Base-by-base conservation (phyloP, 495 filamentous ascomycete genomes). In the Hyaloscypha hepaticicola region DNA sequence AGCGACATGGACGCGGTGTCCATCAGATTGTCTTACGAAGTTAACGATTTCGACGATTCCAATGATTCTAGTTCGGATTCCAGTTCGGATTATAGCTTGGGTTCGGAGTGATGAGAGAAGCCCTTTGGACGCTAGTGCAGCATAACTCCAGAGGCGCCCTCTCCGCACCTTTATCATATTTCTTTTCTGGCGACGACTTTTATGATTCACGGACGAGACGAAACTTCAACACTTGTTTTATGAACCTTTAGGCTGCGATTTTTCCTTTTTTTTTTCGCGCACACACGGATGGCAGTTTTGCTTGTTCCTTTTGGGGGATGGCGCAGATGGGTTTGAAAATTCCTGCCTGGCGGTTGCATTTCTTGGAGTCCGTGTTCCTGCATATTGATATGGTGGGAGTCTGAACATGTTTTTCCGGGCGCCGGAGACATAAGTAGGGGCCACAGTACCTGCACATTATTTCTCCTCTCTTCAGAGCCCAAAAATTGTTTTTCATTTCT, bases 51-150 rank as follows among this genome's bases (percentile, higher is more conserved):
- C 21, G 33, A 64, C 50, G 57, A 68, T 48, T 38, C 41, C 25
- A 16, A 25, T n/a, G n/a, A n/a, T n/a, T n/a, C n/a, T n/a, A n/a
- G n/a, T n/a, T n/a, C n/a, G n/a, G 57, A 68, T 48, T 38, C 41
- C 25, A 16, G n/a, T 60, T 65, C 61, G 6, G 60, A 56, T 65
- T 45, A 9, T 45, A 45, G 38, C 57, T 65, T 58, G 19, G 60
- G 29, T 65, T 65, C 64, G 48, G 50, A 51, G 19, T 55, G 62
- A 56, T 66, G 51, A 60, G 62, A 51, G 61, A 51, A 63, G 58
- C 12, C 56, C 52, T 51, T 16, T 64, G 69, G 66, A 71, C 56
- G 69, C 69, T 71, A 71, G 69, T 69, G 69, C 69, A 71, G 69
- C 69, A 71, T 64, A 61, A 71, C 38, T 71, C 66, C 69, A 55